A percentile compares a stretch with the other conserved stretches of the same genome.
Conservation (phyloP, 805 yeast species). For the Saccharomycopsis schoenii region DNA sequence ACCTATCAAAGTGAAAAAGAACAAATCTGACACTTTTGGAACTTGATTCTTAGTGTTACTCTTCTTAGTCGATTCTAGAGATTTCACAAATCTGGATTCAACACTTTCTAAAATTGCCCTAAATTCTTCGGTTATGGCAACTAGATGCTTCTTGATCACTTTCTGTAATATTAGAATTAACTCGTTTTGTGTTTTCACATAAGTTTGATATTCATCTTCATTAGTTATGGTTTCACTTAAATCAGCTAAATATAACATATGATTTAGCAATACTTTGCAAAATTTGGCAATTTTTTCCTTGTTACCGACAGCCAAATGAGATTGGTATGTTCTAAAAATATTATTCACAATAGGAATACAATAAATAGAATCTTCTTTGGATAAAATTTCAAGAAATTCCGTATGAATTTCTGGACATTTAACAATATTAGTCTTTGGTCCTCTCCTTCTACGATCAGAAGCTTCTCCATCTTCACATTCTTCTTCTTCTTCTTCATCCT, state of each 20-base stretch:
- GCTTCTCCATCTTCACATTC: slow-evolving; percentile 28
- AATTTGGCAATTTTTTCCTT: slow-evolving; percentile 61
- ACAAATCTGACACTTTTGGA: slow-evolving; percentile 44
- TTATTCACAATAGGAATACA: slow-evolving; percentile 41
- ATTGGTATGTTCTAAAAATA: slow-evolving; percentile 55
- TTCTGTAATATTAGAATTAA: slow-evolving; percentile 40
- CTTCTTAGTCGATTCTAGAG: slow-evolving; percentile 23
- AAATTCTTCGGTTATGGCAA: slow-evolving; percentile 49
- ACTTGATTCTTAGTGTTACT: slow-evolving; percentile 20
- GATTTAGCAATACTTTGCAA: slow-evolving; percentile 53
- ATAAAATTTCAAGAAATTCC: slow-evolving; percentile 31
- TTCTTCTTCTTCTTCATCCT: slow-evolving; percentile 26
- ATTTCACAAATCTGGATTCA: slow-evolving; percentile 38
- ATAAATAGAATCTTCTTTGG: slow-evolving; percentile 29
- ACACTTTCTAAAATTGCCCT: slow-evolving; percentile 47
- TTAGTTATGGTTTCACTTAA: slow-evolving; percentile 18
- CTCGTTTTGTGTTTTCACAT: slow-evolving; percentile 31
- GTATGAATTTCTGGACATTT: slow-evolving; percentile 42
- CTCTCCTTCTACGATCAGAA: slow-evolving; percentile 28
- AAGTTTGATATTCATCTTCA: slow-evolving; percentile 26
- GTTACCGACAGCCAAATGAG: slow-evolving; percentile 73
- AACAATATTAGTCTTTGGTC: slow-evolving; percentile 18
- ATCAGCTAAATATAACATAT: slow-evolving; percentile 42
- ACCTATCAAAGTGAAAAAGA: slow-evolving; percentile 66
- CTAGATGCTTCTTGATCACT: slow-evolving; percentile 57